A percentile compares a stretch with the other conserved stretches of the same genome.
Conservation (phyloP, 2,329 filamentous ascomycete genomes). For the Epichloe baconii region DNA sequence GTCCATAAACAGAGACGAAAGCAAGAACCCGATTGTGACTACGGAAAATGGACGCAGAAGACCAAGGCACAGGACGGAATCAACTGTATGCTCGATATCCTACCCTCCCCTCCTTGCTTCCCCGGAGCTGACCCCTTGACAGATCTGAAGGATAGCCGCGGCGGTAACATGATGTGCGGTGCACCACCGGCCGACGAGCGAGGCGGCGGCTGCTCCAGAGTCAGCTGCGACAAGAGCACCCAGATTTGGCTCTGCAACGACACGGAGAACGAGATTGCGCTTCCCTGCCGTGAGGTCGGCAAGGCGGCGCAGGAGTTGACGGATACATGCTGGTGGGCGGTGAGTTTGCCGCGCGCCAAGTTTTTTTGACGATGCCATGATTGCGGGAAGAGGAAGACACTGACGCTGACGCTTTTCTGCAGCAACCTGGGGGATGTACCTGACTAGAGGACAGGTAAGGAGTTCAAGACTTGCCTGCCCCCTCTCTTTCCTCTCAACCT, state of each 20-base stretch:
- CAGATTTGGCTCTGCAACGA: conserved; percentile 2
- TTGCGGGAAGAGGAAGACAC: too few relatives aligned
- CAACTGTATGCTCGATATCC: neutral
- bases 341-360: neutral
- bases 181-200: neutral
- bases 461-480: too few relatives aligned
- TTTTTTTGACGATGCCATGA: neutral
- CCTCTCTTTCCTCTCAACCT: too few relatives aligned
- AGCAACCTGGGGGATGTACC: neutral
- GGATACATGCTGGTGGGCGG: neutral
- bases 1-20: neutral
- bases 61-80: neutral
- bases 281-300: neutral
- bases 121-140: neutral
- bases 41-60: neutral
- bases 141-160: neutral
- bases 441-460: conserved; percentile 1
- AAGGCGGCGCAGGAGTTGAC: neutral
- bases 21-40: neutral
- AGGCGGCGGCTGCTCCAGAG: neutral
- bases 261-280: neutral
- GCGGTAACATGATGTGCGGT: neutral
- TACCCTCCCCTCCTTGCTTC: too few relatives aligned
- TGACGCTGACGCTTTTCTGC: neutral
- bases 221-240: neutral